phyloP scores from a whole-genome alignment of 768 basidiomycete species.

The Dioszegia hungarica region DNA sequence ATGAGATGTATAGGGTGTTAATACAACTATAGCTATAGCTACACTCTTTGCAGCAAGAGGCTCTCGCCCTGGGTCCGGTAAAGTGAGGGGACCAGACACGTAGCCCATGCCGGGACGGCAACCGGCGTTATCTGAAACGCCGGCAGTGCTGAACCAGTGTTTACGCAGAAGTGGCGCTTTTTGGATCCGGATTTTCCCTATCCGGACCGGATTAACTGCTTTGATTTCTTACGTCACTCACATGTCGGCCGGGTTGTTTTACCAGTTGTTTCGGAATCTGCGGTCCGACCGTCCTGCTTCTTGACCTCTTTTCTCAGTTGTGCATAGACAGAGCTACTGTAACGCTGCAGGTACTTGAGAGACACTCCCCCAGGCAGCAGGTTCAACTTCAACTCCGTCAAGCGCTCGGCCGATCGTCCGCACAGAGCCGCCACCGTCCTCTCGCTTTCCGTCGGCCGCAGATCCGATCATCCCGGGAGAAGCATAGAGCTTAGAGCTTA shows the following conservation, averaged over 20 bases:
- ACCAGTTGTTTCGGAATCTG: neutral
- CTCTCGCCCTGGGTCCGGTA: too few species aligned
- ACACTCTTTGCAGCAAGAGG: neutral
- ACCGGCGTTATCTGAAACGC: neutral
- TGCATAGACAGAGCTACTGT: neutral
- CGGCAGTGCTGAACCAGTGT: too few species aligned
- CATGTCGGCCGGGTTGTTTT: too few species aligned
- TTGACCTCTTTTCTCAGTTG: neutral
- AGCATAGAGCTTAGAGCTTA: too few species aligned
- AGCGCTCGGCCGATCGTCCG: too few species aligned
- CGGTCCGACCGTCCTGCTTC: neutral
- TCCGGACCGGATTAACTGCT: neutral
- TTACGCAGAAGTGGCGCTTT: too few species aligned
- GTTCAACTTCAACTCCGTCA: neutral
- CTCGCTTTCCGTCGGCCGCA: neutral
- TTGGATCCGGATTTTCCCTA: too few species aligned
- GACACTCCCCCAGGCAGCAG: neutral
- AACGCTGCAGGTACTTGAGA: too few species aligned
- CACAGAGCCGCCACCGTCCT: neutral
- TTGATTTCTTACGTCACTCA: too few species aligned
- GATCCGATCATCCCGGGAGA: neutral
- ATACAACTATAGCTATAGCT: slow-evolving; percentile 2
- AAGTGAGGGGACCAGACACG: too few species aligned
- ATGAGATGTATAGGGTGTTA: slow-evolving; percentile 39
- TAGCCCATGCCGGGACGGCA: too few species aligned